phyloP scores from a whole-genome alignment of 306 rosid genomes.

The Malus sieversii region DNA sequence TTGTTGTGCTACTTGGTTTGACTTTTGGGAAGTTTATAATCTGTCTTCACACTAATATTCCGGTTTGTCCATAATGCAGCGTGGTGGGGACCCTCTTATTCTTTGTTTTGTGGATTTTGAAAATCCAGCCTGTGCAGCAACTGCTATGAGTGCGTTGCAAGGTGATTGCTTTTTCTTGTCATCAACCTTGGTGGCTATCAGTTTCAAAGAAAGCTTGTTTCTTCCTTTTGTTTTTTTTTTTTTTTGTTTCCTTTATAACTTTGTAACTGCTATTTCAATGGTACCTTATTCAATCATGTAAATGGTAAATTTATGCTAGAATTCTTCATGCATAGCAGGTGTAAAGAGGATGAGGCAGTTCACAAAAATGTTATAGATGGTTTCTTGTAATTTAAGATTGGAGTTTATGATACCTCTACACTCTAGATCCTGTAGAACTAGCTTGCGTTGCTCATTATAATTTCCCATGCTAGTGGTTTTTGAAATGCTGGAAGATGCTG shows the following conservation, averaged over 20 bases:
- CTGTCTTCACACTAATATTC: slow-evolving; percentile 9
- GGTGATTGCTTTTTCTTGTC: slow-evolving; percentile 35
- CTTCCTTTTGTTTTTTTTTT: slow-evolving; percentile 2
- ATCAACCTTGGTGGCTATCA: slow-evolving; percentile 1
- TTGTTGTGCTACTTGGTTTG: neutral
- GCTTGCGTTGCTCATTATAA: neutral
- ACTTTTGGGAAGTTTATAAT: slow-evolving; percentile 6
- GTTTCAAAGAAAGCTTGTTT: neutral
- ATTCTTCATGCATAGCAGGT: neutral
- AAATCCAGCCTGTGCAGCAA: slow-evolving; percentile 84
- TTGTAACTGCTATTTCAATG: neutral
- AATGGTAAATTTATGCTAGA: neutral
- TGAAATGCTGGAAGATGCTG: slow-evolving; percentile 16
- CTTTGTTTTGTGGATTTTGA: slow-evolving; percentile 87
- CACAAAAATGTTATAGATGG: neutral
- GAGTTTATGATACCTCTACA: neutral
- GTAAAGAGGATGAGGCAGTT: neutral
- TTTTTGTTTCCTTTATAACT: neutral
- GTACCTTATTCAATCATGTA: neutral
- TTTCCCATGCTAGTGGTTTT: neutral
- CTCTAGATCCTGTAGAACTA: neutral
- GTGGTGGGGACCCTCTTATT: slow-evolving; percentile 84
- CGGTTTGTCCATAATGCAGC: slow-evolving; percentile 42
- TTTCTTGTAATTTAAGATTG: neutral
- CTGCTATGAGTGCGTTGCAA: slow-evolving; percentile 89